Percentiles rank a stretch among this genome's conserved stretches.
Conservation (phyloP, 2,329 filamentous ascomycete species). For the Daldinia eschscholtzii region DNA sequence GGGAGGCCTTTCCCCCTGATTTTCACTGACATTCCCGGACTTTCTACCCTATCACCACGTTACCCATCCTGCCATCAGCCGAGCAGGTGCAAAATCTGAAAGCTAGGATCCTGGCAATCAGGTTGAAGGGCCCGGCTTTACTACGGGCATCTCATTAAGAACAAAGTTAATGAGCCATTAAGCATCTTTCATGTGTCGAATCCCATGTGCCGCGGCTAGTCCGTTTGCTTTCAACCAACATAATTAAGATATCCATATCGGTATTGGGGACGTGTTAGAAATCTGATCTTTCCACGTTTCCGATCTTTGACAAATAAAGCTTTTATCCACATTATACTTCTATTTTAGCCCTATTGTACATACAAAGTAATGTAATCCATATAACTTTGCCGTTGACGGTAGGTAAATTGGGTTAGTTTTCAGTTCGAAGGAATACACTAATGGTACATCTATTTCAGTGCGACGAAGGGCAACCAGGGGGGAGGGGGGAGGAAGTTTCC, state of each 20-base stretch:
- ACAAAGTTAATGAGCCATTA: slow-evolving; percentile 5
- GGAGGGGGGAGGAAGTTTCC: neutral
- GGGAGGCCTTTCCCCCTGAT: slow-evolving; percentile 25
- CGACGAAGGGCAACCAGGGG: slow-evolving; percentile 14
- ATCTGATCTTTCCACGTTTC: slow-evolving; percentile 9
- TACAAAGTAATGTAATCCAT: neutral
- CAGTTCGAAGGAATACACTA: neutral
- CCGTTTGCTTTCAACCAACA: neutral
- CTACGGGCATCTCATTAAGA: slow-evolving; percentile 29
- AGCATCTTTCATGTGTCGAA: neutral
- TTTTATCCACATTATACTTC: slow-evolving; percentile 23
- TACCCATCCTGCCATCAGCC: slow-evolving; percentile 17
- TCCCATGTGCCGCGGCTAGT: slow-evolving; percentile 15
- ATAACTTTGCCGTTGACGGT: slow-evolving; percentile 2
- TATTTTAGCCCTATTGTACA: slow-evolving; percentile 1
- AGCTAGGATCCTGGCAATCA: neutral
- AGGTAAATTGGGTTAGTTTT: neutral
- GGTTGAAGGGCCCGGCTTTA: slow-evolving; percentile 18
- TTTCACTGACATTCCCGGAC: slow-evolving; percentile 15
- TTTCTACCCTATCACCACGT: slow-evolving; percentile 21
- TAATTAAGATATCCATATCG: neutral
- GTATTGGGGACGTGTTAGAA: neutral
- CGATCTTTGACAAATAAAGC: slow-evolving; percentile 6
- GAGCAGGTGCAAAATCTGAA: slow-evolving; percentile 19
- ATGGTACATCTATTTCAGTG: slow-evolving; percentile 16